Conservation (phyloP, 305 asterid genomes). For the Andrographis paniculata region DNA sequence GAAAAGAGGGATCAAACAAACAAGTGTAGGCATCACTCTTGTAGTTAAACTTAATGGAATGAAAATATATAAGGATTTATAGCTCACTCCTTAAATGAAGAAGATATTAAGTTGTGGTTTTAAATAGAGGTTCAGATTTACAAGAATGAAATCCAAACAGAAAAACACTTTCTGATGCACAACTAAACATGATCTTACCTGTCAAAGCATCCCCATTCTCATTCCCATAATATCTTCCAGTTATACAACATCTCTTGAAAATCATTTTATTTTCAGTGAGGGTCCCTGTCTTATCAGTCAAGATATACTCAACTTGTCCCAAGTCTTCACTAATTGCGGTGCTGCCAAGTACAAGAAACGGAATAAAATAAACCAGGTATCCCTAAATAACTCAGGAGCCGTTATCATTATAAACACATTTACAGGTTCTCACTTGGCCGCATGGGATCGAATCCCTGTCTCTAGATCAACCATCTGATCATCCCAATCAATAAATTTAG, state of each 20-base stretch:
- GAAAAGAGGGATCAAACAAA: too few species aligned
- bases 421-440: slow-evolving; percentile 65
- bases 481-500: slow-evolving; percentile 98
- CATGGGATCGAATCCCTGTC: slow-evolving; percentile 71
- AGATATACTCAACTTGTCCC: slow-evolving; percentile 97
- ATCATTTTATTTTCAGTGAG: slow-evolving; percentile 95
- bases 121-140: too few species aligned
- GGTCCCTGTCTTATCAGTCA: slow-evolving; percentile 98
- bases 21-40: too few species aligned
- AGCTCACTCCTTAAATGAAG: too few species aligned
- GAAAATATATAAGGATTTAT: too few species aligned
- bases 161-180: too few species aligned
- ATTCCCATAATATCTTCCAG: slow-evolving; percentile 77
- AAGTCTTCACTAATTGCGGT: slow-evolving; percentile 98
- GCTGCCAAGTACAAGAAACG: slow-evolving; percentile 56
- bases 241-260: slow-evolving; percentile 79
- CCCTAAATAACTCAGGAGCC: slow-evolving; percentile 14
- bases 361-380: slow-evolving; percentile 19
- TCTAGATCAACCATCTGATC: slow-evolving; percentile 85
- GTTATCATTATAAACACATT: slow-evolving; percentile 15
- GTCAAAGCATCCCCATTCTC: slow-evolving; percentile 75
- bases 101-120: too few species aligned
- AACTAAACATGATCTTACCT: slow-evolving; percentile 34
- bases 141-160: too few species aligned
- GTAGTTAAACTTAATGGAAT: too few species aligned